phyloP scores from a whole-genome alignment of 2,329 filamentous ascomycete species.

The Parascedosporium putredinis region DNA sequence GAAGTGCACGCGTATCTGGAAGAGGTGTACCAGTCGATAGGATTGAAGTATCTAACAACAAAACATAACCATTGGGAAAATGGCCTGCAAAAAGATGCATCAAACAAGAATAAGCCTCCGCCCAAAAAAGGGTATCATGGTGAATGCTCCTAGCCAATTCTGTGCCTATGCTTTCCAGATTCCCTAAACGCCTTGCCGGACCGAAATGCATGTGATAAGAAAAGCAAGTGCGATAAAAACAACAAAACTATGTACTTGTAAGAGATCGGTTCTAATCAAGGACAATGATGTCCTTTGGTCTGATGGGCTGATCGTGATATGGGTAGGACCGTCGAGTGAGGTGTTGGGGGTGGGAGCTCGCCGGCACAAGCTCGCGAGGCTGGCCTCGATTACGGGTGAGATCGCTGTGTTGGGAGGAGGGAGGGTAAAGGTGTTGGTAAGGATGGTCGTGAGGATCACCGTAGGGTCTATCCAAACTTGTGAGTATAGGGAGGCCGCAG shows the following conservation, averaged over 20 bases:
- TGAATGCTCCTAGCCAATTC: background rate
- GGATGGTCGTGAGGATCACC: background rate
- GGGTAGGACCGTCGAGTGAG: background rate
- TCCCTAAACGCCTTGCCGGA: background rate
- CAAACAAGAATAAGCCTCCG: background rate
- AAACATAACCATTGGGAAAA: background rate
- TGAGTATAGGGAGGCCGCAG: background rate
- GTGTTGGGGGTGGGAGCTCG: background rate
- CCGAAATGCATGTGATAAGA: background rate
- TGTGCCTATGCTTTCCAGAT: background rate
- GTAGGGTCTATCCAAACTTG: background rate
- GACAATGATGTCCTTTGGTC: constrained; percentile 2
- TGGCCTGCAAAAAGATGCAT: background rate
- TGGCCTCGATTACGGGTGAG: background rate
- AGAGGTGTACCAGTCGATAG: no score
- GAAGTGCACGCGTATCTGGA: no score
- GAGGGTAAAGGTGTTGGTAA: background rate
- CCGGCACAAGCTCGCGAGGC: background rate
- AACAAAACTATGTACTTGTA: no score
- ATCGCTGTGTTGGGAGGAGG: no score
- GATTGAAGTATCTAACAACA: background rate
- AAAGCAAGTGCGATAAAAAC: no score
- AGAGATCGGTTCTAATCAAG: background rate
- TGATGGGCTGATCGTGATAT: background rate
- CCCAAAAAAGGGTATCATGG: background rate